These are phyloP conservation scores for Cladosporium oxysporum DNA, from an alignment of 2,329 filamentous ascomycete genomes.

Conservation along the genomic window DNA sequence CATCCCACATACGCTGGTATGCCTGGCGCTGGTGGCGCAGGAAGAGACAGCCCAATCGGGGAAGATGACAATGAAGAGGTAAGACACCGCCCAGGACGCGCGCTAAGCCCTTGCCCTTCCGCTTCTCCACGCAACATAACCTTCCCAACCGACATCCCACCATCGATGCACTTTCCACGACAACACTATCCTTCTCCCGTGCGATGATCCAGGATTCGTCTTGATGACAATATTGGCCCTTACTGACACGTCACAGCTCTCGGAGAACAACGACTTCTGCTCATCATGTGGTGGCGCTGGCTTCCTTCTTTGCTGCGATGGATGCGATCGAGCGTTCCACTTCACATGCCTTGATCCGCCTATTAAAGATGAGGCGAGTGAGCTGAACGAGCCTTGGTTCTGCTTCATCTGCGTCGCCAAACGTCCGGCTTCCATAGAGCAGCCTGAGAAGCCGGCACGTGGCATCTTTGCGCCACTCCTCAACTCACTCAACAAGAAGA, in stretches of 20 bases:
- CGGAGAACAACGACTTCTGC: slow-evolving; percentile 85
- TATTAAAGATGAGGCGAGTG: slow-evolving; percentile 52
- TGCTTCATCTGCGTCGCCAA: slow-evolving; percentile 70
- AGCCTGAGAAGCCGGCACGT: slow-evolving; percentile 39
- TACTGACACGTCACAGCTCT: slow-evolving; percentile 42
- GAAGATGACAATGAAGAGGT: slow-evolving; percentile 60
- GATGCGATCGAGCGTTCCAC: slow-evolving; percentile 87
- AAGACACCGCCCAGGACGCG: slow-evolving; percentile 44
- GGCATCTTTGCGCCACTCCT: slow-evolving; percentile 66
- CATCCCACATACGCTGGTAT: slow-evolving; percentile 66
- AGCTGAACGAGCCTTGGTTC: slow-evolving; percentile 71
- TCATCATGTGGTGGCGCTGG: slow-evolving; percentile 81
- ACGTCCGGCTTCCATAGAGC: slow-evolving; percentile 31
- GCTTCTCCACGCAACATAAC: slow-evolving; percentile 24
- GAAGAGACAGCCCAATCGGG: slow-evolving; percentile 62
- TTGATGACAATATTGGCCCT: slow-evolving; percentile 19
- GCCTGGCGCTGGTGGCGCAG: slow-evolving; percentile 62
- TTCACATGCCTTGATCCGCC: slow-evolving; percentile 85
- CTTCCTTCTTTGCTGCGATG: slow-evolving; percentile 89
- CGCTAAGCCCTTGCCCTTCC: slow-evolving; percentile 22
- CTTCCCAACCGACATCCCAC: slow-evolving; percentile 23
- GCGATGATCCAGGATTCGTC: slow-evolving; percentile 24
- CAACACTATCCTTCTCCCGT: slow-evolving; percentile 29
- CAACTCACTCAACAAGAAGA: slow-evolving; percentile 44
- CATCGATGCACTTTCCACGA: slow-evolving; percentile 35